Evolutionary conservation across 768 basidiomycete genomes (phyloP).

Genomic region (Galerina marginata): DNA sequence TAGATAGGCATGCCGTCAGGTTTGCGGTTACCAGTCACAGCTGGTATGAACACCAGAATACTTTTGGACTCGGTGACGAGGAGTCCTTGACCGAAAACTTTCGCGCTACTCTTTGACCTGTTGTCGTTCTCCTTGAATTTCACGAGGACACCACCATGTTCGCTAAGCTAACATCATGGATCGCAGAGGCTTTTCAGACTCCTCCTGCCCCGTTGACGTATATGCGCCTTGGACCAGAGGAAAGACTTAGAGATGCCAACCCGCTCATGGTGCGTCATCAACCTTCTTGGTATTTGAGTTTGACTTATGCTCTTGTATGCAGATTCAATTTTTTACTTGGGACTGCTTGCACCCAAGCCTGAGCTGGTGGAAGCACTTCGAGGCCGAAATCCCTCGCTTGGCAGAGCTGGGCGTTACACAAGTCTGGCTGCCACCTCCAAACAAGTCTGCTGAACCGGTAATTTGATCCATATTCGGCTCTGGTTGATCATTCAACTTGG

Average conservation of each 20-base stretch:
- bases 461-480: not conserved
- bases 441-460: constrained; percentile 74
- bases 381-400: constrained; percentile 65
- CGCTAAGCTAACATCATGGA: constrained; percentile 34
- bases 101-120: too few species aligned
- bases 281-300: not conserved
- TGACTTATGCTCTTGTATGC: not conserved
- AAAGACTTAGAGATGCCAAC: constrained; percentile 46
- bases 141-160: constrained; percentile 28
- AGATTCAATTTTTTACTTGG: constrained; percentile 91
- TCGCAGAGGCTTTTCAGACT: constrained; percentile 22
- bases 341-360: constrained; percentile 57
- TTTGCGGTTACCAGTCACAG: too few species aligned
- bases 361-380: constrained; percentile 86
- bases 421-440: constrained; percentile 84
- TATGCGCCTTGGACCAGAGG: constrained; percentile 67
- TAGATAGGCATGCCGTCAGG: too few species aligned
- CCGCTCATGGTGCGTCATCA: constrained; percentile 67
- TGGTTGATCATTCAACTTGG: not conserved
- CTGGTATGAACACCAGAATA: too few species aligned
- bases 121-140: too few species aligned
- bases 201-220: constrained; percentile 45
- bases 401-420: constrained; percentile 77
- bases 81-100: too few species aligned
- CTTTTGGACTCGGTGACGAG: too few species aligned